Evolutionary conservation across 2,329 filamentous ascomycete genomes (phyloP).

Genomic region (Thelonectria olida): DNA sequence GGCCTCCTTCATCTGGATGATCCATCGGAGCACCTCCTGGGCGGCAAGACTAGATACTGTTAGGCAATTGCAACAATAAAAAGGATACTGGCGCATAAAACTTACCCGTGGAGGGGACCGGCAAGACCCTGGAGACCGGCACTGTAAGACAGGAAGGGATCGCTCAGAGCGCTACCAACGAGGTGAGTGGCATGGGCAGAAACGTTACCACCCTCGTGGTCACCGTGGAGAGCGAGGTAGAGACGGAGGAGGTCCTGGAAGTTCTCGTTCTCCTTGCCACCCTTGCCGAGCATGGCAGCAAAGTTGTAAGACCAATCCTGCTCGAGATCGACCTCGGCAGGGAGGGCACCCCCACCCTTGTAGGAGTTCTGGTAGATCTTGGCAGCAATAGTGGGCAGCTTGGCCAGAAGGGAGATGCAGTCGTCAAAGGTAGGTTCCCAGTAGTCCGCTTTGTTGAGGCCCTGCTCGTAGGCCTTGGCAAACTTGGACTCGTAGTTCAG

Average conservation of each 20-base stretch:
- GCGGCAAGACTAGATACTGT: conserved; percentile 74
- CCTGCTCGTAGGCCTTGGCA: conserved; percentile 90
- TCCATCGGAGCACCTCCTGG: conserved; percentile 97
- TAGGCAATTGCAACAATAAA: not conserved
- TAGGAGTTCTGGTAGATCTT: conserved; percentile 97
- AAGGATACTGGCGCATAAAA: not conserved
- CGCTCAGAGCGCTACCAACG: conserved; percentile 92
- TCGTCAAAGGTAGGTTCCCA: conserved; percentile 99
- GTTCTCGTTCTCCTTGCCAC: conserved; percentile 85
- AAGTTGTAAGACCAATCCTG: conserved; percentile 99
- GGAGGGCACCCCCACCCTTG: conserved; percentile 76
- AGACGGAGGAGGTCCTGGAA: conserved; percentile 95
- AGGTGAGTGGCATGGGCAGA: conserved; percentile 95
- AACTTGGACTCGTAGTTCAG: conserved; percentile 95
- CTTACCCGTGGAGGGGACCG: conserved; percentile 74
- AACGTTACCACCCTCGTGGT: conserved; percentile 98
- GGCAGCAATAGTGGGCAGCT: conserved; percentile 94
- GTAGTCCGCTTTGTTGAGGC: conserved; percentile 94
- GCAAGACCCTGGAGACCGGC: conserved; percentile 95
- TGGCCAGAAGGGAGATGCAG: conserved; percentile 90
- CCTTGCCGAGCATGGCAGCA: conserved; percentile 92
- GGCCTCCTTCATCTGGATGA: conserved; percentile 91
- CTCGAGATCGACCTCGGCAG: conserved; percentile 78
- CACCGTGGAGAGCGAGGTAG: conserved; percentile 95
- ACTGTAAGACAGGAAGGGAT: conserved; percentile 95